Evolutionary conservation across 208 protist genomes (phyloP).

Genomic region (Leishmania turanica): DNA sequence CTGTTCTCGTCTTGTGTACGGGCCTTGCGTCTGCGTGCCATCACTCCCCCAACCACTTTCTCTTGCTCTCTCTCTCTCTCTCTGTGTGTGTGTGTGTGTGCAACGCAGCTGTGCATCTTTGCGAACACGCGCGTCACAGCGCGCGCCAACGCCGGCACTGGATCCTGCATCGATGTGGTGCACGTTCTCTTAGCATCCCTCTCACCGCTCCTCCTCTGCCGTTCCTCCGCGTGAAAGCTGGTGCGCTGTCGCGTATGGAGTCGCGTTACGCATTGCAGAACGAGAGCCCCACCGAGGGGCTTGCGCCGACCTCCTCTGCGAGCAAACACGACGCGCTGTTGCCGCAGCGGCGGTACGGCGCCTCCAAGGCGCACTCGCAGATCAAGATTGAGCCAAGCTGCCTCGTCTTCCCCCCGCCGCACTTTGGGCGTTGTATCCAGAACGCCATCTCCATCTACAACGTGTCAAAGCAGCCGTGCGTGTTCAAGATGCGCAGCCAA

Average conservation of each 20-base stretch:
- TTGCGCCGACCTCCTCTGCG: neutral
- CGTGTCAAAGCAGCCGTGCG: slow-evolving; percentile 42
- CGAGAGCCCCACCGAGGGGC: slow-evolving; percentile 3
- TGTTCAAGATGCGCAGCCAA: slow-evolving; percentile 71
- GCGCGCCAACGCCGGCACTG: neutral
- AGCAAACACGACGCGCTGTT: neutral
- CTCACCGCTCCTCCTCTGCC: neutral
- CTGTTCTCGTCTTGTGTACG: neutral
- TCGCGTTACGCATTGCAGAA: slow-evolving; percentile 6
- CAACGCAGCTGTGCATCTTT: neutral
- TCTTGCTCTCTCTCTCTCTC: neutral
- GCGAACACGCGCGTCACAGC: neutral
- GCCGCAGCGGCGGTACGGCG: neutral
- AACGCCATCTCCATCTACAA: slow-evolving; percentile 75
- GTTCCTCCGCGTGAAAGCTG: neutral
- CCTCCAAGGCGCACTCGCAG: slow-evolving; percentile 25
- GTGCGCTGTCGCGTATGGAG: slow-evolving; percentile 1
- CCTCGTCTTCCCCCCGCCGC: slow-evolving; percentile 71
- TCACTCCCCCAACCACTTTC: neutral
- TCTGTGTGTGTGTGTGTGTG: too few relatives aligned
- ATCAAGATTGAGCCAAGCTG: slow-evolving; percentile 64
- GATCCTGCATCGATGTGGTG: neutral
- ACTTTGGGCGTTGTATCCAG: slow-evolving; percentile 63
- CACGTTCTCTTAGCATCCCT: neutral
- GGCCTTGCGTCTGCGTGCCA: neutral